Percentiles rank a stretch among this genome's conserved stretches.
Evolutionary conservation across 768 basidiomycete genomes (phyloP).

Genomic region (Collybia sp.): DNA sequence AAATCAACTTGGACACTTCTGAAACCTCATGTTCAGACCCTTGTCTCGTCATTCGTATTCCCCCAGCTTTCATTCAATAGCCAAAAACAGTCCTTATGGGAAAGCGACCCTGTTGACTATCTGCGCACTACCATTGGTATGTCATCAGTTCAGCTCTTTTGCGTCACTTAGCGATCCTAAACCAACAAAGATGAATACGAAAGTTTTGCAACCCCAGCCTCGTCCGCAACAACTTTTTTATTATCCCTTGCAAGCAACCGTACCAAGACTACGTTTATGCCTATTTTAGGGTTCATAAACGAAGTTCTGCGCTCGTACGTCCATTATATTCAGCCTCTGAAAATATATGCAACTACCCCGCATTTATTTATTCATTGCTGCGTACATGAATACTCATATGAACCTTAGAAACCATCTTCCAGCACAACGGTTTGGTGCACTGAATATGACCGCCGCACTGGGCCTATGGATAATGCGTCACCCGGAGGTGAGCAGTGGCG

Average conservation of each 20-base stretch:
- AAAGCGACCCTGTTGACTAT: slow-evolving; percentile 80
- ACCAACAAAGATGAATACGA: slow-evolving; percentile 71
- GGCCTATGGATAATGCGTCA: slow-evolving; percentile 81
- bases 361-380: not conserved
- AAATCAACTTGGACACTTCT: slow-evolving; percentile 87
- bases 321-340: not conserved
- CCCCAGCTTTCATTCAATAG: slow-evolving; percentile 81
- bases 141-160: slow-evolving; percentile 5
- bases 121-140: slow-evolving; percentile 70
- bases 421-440: slow-evolving; percentile 75
- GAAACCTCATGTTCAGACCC: slow-evolving; percentile 77
- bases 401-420: slow-evolving; percentile 38
- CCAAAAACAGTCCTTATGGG: slow-evolving; percentile 65
- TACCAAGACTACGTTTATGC: slow-evolving; percentile 78
- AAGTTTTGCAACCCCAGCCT: slow-evolving; percentile 68
- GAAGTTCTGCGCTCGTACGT: slow-evolving; percentile 63
- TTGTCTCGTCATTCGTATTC: slow-evolving; percentile 82
- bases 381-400: not conserved
- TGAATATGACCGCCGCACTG: slow-evolving; percentile 77
- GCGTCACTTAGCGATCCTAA: not conserved
- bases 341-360: not conserved
- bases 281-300: slow-evolving; percentile 77
- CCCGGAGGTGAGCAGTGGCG: slow-evolving; percentile 68
- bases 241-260: slow-evolving; percentile 74
- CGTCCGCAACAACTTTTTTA: slow-evolving; percentile 78